Base-by-base conservation (phyloP, 305 asterid genomes). In the Stenogyne calaminthoides region DNA sequence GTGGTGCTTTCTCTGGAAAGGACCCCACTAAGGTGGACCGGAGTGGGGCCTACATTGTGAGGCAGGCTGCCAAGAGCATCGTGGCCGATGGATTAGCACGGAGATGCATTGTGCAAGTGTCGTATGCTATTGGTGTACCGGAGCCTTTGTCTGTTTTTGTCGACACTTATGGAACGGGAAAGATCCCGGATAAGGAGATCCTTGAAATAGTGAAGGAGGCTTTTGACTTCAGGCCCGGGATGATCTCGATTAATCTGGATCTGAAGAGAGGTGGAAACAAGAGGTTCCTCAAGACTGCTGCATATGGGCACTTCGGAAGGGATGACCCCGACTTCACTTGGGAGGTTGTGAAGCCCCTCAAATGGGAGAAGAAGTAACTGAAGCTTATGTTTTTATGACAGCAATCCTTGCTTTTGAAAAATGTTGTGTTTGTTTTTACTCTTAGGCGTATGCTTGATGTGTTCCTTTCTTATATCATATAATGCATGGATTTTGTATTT, bases 1-100 rank as follows among this genome's bases (percentile, higher is more conserved):
- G 76, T 16, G 82, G 82, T 64, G 82, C 82, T 36, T 78, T 78
- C 82, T 78, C 79, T 10, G 82, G 81, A 10, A 78, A 78, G 78
- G 79, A 78, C 76, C 78, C 82, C 1, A 73, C 82, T 44, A 74
- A 79, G 83, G 83, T 79, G 67, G 83, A 79, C 77, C 18, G 83
- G 8, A 70, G 77, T 39, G 83, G 80, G 2, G 83, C 80, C 29
- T 79, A 79, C 49, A 20, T 75, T 1, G 74, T 75, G 22, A 59
- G 83, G 66, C 80, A 79, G 74, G 80, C 77, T 0, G 80, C 83
- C 9, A 79, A 79, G 74, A 79, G 78, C 76, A 68, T 79, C 4
- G 83, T 79, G 25, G 83, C 83, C 2, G 44, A 58, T 2, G 78
- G 76, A 19, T 18, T 80, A 7, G 83, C 83, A 0, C 37, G 80